Conservation (phyloP, 1,139 yeast genomes). For the Debaryomycetaceae sp. region DNA sequence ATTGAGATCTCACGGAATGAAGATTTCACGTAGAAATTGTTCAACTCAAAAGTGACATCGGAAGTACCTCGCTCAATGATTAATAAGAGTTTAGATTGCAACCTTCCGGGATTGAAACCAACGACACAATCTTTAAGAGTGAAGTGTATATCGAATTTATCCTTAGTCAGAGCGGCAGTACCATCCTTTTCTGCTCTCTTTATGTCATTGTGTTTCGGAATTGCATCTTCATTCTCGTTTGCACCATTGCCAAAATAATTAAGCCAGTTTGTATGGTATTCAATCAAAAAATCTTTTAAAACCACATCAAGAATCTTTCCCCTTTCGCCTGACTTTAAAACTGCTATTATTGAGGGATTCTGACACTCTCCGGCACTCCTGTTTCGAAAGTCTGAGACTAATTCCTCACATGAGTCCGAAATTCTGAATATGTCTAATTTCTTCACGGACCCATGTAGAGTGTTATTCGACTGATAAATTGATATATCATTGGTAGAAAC, state of each 20-base stretch:
- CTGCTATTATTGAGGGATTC: slow-evolving; percentile 23
- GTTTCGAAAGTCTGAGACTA: slow-evolving; percentile 29
- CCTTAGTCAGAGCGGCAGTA: slow-evolving; percentile 1
- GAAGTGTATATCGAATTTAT: slow-evolving; percentile 37
- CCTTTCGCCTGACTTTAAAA: slow-evolving; percentile 17
- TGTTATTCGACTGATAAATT: slow-evolving; percentile 30
- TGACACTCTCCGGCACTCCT: slow-evolving; percentile 6
- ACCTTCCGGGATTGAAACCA: slow-evolving; percentile 57
- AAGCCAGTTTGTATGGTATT: slow-evolving; percentile 60
- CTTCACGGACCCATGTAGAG: slow-evolving; percentile 27
- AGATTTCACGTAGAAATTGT: slow-evolving; percentile 35
- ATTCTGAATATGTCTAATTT: slow-evolving; percentile 19
- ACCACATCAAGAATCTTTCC: slow-evolving; percentile 28
- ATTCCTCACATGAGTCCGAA: slow-evolving; percentile 16
- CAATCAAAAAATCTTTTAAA: slow-evolving; percentile 42
- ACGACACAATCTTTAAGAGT: slow-evolving; percentile 50
- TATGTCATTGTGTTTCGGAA: background rate
- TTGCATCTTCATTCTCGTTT: slow-evolving; percentile 12
- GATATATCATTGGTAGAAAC: slow-evolving; percentile 21
- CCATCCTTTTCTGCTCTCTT: background rate
- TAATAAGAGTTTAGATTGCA: slow-evolving; percentile 50
- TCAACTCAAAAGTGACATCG: slow-evolving; percentile 38
- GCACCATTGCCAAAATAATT: slow-evolving; percentile 17
- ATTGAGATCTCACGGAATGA: slow-evolving; percentile 45
- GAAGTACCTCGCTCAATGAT: slow-evolving; percentile 50